Percentiles rank a stretch among this genome's conserved stretches.
These are phyloP conservation scores for Arachnomyces sp. DNA, from an alignment of 2,329 filamentous ascomycete species.

Conservation along the genomic window DNA sequence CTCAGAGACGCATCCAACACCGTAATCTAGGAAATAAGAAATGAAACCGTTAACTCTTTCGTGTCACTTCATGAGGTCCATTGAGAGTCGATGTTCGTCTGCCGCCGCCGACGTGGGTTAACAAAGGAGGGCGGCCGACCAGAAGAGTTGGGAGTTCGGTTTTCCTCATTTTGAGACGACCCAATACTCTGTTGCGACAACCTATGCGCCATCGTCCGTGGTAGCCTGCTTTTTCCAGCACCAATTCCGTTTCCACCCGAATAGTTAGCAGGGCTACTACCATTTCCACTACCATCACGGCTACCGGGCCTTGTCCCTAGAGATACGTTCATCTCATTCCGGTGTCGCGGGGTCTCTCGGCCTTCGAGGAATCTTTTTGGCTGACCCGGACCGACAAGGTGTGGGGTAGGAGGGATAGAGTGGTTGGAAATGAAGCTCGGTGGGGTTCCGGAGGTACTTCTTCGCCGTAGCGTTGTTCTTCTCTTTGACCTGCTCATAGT, in stretches of 20 bases:
- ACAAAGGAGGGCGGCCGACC: slow-evolving; percentile 28
- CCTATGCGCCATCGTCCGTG: slow-evolving; percentile 30
- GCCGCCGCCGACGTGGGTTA: slow-evolving; percentile 29
- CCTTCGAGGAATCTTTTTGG: slow-evolving; percentile 32
- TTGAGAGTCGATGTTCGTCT: slow-evolving; percentile 29
- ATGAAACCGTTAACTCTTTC: neutral
- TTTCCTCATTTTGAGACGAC: slow-evolving; percentile 29
- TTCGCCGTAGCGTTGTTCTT: slow-evolving; percentile 27
- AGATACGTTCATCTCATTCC: slow-evolving; percentile 30
- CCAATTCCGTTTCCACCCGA: slow-evolving; percentile 23
- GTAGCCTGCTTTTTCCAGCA: slow-evolving; percentile 27
- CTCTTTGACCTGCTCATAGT: slow-evolving; percentile 28
- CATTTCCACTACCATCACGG: slow-evolving; percentile 34
- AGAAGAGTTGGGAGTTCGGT: slow-evolving; percentile 23
- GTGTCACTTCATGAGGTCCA: slow-evolving; percentile 22
- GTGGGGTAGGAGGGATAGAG: slow-evolving; percentile 34
- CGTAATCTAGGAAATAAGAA: slow-evolving; percentile 6
- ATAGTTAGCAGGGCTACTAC: slow-evolving; percentile 23
- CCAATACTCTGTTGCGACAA: slow-evolving; percentile 27
- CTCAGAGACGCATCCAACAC: slow-evolving; percentile 3
- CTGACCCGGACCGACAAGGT: slow-evolving; percentile 28
- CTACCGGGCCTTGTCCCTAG: slow-evolving; percentile 33
- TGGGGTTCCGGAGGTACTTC: slow-evolving; percentile 30
- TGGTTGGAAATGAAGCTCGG: slow-evolving; percentile 28
- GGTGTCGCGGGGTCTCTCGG: slow-evolving; percentile 32